Percentiles rank a stretch among this genome's conserved stretches.
Conservation (phyloP, 225 moss, liverwort and hornwort species). For the Bryoerythrophyllum caledonicum region DNA sequence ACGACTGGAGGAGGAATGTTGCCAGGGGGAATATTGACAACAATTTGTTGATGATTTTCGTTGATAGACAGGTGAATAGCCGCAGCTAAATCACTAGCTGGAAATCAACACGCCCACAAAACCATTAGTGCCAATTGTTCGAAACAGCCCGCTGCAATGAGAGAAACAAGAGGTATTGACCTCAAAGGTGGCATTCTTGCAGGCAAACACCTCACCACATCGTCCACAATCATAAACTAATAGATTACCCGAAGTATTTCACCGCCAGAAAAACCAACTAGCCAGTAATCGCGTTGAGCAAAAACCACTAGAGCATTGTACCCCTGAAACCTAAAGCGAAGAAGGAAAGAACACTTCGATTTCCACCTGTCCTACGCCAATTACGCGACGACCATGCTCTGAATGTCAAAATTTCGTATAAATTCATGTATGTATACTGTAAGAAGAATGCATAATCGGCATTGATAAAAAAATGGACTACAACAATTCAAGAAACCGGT, state of each 20-base stretch:
- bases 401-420: slow-evolving; percentile 10
- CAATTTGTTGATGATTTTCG: slow-evolving; percentile 58
- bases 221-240: neutral
- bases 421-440: slow-evolving; percentile 18
- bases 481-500: slow-evolving; percentile 30
- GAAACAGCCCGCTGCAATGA: slow-evolving; percentile 9
- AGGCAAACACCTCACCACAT: neutral
- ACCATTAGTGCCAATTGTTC: slow-evolving; percentile 4
- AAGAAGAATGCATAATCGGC: slow-evolving; percentile 21
- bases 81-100: slow-evolving; percentile 97
- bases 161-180: neutral
- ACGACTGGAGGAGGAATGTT: slow-evolving; percentile 72
- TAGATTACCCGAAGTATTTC: neutral
- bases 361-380: slow-evolving; percentile 8
- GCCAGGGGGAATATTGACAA: slow-evolving; percentile 77
- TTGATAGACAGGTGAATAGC: slow-evolving; percentile 97
- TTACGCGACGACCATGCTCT: slow-evolving; percentile 9
- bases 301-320: neutral
- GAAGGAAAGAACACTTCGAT: slow-evolving; percentile 5
- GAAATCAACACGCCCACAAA: slow-evolving; percentile 27
- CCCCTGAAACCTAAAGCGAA: slow-evolving; percentile 12
- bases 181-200: neutral
- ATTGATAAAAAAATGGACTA: slow-evolving; percentile 16
- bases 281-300: neutral
- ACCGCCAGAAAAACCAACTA: too few species aligned